Evolutionary conservation across 2,329 filamentous ascomycete genomes (phyloP).

Genomic region (Nothopassalora personata): DNA sequence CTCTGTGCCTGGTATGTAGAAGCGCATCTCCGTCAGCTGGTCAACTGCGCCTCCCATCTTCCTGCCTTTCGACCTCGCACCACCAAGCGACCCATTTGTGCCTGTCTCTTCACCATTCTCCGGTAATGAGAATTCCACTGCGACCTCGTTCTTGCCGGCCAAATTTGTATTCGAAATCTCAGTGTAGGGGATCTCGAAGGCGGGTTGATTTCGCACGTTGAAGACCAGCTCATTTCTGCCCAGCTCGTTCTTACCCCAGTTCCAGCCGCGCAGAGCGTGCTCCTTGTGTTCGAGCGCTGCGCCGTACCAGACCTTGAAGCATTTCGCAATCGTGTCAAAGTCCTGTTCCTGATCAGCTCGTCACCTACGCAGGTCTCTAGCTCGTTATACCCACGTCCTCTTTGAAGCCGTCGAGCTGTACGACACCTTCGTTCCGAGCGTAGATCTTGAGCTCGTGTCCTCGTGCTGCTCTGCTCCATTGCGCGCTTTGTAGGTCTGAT

Average conservation of each 20-base stretch:
- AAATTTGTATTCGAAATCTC: conserved; percentile 98
- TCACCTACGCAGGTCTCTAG: background rate
- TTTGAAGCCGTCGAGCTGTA: conserved; percentile 92
- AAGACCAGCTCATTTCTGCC: conserved; percentile 91
- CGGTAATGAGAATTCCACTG: conserved; percentile 83
- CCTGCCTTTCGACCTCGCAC: conserved; percentile 70
- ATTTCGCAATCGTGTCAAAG: conserved; percentile 80
- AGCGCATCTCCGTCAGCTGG: conserved; percentile 96
- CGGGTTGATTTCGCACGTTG: conserved; percentile 92
- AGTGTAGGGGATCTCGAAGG: conserved; percentile 94
- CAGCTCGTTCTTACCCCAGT: conserved; percentile 98
- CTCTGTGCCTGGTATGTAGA: conserved; percentile 91
- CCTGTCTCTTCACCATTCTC: conserved; percentile 66
- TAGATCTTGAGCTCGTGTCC: conserved; percentile 92
- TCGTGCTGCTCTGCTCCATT: conserved; percentile 90
- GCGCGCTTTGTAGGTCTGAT: conserved; percentile 75
- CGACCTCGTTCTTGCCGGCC: conserved; percentile 95
- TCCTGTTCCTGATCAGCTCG: conserved; percentile 50
- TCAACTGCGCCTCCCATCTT: conserved; percentile 86
- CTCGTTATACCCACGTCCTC: conserved; percentile 57
- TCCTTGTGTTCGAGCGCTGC: conserved; percentile 87
- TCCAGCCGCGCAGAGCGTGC: conserved; percentile 94
- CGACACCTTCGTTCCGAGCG: conserved; percentile 74
- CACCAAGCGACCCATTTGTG: conserved; percentile 67
- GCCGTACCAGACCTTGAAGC: conserved; percentile 98